Evolutionary conservation across 345 rosid species (phyloP).

Genomic region (Cardamine resedifolia): DNA sequence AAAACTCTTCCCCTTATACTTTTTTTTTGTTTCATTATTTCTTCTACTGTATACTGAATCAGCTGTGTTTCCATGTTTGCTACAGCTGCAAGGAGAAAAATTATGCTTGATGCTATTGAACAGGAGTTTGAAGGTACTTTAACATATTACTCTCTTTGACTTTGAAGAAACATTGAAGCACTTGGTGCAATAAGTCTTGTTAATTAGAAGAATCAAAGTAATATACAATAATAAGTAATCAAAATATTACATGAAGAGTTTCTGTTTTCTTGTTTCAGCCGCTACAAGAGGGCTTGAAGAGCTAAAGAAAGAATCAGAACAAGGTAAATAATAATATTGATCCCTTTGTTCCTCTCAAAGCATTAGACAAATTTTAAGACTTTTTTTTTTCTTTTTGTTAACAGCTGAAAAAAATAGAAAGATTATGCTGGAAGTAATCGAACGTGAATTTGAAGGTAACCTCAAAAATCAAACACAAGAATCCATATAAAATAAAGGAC

Average conservation of each 20-base stretch:
- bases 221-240: neutral
- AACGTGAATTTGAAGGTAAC: constrained; percentile 37
- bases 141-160: constrained; percentile 11
- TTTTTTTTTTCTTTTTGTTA: neutral
- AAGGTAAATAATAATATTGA: constrained; percentile 20
- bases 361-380: neutral
- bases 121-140: constrained; percentile 38
- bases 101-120: constrained; percentile 39
- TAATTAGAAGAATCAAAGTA: neutral
- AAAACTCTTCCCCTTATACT: neutral
- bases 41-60: neutral
- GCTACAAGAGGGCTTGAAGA: constrained; percentile 28
- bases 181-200: neutral
- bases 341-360: constrained; percentile 6
- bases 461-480: constrained; percentile 4
- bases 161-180: constrained; percentile 7
- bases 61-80: neutral
- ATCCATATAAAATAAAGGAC: neutral
- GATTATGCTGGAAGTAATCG: constrained; percentile 33
- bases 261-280: constrained; percentile 19
- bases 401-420: constrained; percentile 32
- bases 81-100: constrained; percentile 33
- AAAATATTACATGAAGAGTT: neutral
- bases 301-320: constrained; percentile 18
- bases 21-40: too few relatives aligned